Base-by-base conservation (phyloP, 2,329 filamentous ascomycete species). In the Volutella citrinella region DNA sequence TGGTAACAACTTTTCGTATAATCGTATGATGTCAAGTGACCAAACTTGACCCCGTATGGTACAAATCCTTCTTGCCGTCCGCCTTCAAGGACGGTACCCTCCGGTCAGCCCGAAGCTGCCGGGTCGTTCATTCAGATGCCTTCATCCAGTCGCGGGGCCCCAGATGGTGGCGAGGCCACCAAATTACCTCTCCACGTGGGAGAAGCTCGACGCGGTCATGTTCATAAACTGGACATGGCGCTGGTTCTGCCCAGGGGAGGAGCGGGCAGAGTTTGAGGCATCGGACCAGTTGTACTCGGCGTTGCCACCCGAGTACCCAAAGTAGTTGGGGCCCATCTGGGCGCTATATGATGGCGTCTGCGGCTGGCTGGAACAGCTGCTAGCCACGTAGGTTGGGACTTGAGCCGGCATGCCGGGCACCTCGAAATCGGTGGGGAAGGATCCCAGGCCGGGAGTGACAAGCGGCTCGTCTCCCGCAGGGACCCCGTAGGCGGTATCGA, bases 281-380 rank as follows among this genome's bases (percentile, higher is more conserved):
- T 68, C 63, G 6, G 74, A 66, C 64, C 74, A 77, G 46, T 69
- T 68, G 48, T 72, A 76, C 42, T 77, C 72, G 12, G 66, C 52
- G 24, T 66, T 70, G 19, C 48, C 56, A 20, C 52, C 57, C 34
- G 59, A 57, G 32, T 54, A 60, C 18, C 49, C 54, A 32, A 64
- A 66, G 30, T 69, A 72, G 9, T 57, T 51, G 9, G 65, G 59
- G 2, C 64, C 62, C 50, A 75, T 63, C 32, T 61, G 60, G 28
- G 61, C 56, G 5, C 62, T 55, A 31, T 68, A 70, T 3, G 69
- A 63, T 5, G 72, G 71, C 4, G 74, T 74, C 12, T 66, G 58
- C 9, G 72, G 68, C 37, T 74, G 66, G 52, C 66, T 72, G 10
- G 55, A 46, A 30, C 57, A 51, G 45, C 49, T 54, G 22, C 61